Conservation (phyloP, 306 rosid species). For the Cucurbita maxima region DNA sequence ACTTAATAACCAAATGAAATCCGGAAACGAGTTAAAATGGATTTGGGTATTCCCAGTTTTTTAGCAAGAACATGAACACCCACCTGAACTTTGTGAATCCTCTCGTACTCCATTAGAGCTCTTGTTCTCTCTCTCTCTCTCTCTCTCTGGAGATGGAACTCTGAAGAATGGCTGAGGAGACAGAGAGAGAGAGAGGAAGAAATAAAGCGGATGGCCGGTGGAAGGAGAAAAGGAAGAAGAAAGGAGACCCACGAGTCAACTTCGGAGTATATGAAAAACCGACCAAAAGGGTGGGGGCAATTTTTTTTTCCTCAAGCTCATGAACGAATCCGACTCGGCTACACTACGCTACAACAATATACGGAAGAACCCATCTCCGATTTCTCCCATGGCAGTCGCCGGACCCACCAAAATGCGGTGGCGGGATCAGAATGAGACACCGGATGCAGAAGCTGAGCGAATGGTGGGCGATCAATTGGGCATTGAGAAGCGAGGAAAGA, state of each 20-base stretch:
- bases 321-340: not conserved
- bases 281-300: not conserved
- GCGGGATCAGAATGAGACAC: not conserved
- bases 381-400: not conserved
- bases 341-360: not conserved
- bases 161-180: not conserved
- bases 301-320: not conserved
- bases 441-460: not conserved
- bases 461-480: not conserved
- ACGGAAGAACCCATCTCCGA: not conserved
- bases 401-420: not conserved
- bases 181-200: not conserved
- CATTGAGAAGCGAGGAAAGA: not conserved
- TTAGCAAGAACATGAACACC: not conserved
- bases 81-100: constrained; percentile 85
- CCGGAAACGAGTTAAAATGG: not conserved
- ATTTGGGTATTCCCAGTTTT: not conserved
- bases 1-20: not conserved
- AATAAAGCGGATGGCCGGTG: not conserved
- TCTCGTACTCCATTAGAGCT: constrained; percentile 82
- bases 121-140: not conserved
- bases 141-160: constrained; percentile 1
- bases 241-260: not conserved
- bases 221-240: not conserved
- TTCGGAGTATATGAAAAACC: not conserved